These are phyloP conservation scores for Byssochlamys sp. DNA, from an alignment of 2,329 filamentous ascomycete genomes.

Conservation along the genomic window DNA sequence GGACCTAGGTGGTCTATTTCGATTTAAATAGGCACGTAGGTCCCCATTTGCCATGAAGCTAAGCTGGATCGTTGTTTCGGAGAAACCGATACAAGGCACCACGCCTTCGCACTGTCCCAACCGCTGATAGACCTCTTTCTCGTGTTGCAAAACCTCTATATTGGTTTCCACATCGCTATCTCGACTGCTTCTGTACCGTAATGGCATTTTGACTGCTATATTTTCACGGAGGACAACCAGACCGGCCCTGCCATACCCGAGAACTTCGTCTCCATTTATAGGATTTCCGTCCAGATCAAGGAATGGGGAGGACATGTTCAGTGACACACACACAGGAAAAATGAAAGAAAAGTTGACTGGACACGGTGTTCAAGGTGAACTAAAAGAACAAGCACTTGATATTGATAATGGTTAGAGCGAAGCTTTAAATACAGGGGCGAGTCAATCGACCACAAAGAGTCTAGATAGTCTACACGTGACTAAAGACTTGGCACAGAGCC, in stretches of 20 bases:
- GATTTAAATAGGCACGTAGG: conserved; percentile 13
- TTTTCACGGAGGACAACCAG: conserved; percentile 9
- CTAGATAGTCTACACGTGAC: too few species aligned
- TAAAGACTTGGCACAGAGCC: too few species aligned
- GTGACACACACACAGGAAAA: too few species aligned
- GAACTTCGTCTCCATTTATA: conserved; percentile 4
- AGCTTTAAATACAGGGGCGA: too few species aligned
- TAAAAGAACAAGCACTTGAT: too few species aligned
- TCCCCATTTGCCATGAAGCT: conserved; percentile 18
- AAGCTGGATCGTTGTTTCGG: conserved; percentile 10
- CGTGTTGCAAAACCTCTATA: conserved; percentile 6
- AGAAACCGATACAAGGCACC: conserved; percentile 7
- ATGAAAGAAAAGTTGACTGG: too few species aligned
- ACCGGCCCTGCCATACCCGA: conserved; percentile 8
- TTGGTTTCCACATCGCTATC: conserved; percentile 11
- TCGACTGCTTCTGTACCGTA: conserved; percentile 8
- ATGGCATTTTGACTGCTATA: conserved; percentile 12
- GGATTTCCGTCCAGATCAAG: conserved; percentile 1
- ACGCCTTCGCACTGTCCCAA: conserved; percentile 10
- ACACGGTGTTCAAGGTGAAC: too few species aligned
- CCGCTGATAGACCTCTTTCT: conserved; percentile 10
- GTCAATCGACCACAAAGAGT: too few species aligned
- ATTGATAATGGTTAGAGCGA: too few species aligned
- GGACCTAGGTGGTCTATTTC: conserved; percentile 8
- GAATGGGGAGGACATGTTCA: too few species aligned